A percentile compares a stretch with the other conserved stretches of the same genome.
Conservation (phyloP, 2,329 filamentous ascomycete species). For the Aspergillus intermedius region DNA sequence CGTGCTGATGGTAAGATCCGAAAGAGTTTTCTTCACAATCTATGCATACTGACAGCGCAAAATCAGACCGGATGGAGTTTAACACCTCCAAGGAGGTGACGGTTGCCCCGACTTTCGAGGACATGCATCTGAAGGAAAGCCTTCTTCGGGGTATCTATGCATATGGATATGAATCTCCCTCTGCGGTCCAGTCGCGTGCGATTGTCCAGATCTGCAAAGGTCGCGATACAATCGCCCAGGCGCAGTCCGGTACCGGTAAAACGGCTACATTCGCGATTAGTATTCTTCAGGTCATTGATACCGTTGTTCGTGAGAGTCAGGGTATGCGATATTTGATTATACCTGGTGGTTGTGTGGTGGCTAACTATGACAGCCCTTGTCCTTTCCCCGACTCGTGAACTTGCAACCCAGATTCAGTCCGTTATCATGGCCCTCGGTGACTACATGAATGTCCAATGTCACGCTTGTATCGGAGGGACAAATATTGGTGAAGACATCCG, state of each 20-base stretch:
- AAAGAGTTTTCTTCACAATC: slow-evolving; percentile 3
- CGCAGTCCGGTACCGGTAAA: slow-evolving; percentile 94
- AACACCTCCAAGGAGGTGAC: slow-evolving; percentile 96
- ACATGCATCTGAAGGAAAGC: slow-evolving; percentile 96
- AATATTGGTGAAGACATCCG: slow-evolving; percentile 97
- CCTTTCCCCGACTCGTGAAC: slow-evolving; percentile 88
- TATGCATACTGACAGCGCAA: slow-evolving; percentile 20
- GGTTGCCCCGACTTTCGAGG: slow-evolving; percentile 83
- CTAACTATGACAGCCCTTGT: slow-evolving; percentile 60
- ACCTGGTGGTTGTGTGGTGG: not conserved
- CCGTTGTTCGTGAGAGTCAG: slow-evolving; percentile 83
- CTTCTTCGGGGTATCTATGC: slow-evolving; percentile 95
- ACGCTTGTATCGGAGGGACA: slow-evolving; percentile 95
- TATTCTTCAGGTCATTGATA: slow-evolving; percentile 93
- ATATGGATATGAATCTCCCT: slow-evolving; percentile 97
- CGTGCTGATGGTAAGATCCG: slow-evolving; percentile 61
- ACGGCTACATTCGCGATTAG: slow-evolving; percentile 95
- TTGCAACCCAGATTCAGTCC: slow-evolving; percentile 96
- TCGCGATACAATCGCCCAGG: slow-evolving; percentile 96
- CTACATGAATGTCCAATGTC: slow-evolving; percentile 99
- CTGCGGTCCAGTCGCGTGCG: slow-evolving; percentile 92
- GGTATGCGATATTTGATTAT: slow-evolving; percentile 30
- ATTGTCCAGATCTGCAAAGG: slow-evolving; percentile 99
- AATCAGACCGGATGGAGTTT: slow-evolving; percentile 86
- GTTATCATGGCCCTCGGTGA: slow-evolving; percentile 99